Percentiles rank a stretch among this genome's conserved stretches.
Conservation (phyloP, 2,329 filamentous ascomycete genomes). For the Sclerotinia glacialis region DNA sequence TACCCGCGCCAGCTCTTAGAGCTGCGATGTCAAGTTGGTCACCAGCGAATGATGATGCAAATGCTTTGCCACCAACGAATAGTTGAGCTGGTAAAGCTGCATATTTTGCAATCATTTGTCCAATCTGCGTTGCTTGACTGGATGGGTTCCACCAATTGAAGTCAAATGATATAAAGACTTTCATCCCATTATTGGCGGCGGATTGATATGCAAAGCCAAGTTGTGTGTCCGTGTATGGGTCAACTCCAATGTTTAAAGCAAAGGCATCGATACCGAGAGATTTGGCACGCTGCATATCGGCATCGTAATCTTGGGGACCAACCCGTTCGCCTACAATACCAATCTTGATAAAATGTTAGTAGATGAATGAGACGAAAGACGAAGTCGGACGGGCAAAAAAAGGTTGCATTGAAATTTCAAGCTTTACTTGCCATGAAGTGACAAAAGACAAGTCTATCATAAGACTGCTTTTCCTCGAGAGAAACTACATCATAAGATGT, state of each 20-base stretch:
- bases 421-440: constrained; percentile 28
- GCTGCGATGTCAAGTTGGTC: constrained; percentile 44
- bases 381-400: not conserved
- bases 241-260: constrained; percentile 39
- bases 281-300: constrained; percentile 32
- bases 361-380: not conserved
- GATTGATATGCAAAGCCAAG: constrained; percentile 37
- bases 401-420: not conserved
- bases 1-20: constrained; percentile 40
- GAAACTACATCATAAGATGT: not conserved
- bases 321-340: constrained; percentile 29
- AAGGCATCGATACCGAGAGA: constrained; percentile 41
- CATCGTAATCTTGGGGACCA: constrained; percentile 27
- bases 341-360: constrained; percentile 24
- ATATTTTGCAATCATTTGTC: constrained; percentile 35
- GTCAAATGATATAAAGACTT: constrained; percentile 41
- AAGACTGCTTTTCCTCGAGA: constrained; percentile 16
- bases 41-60: constrained; percentile 51
- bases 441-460: constrained; percentile 26
- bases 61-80: constrained; percentile 38
- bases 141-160: constrained; percentile 30
- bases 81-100: constrained; percentile 40
- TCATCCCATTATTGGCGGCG: constrained; percentile 34
- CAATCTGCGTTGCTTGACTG: constrained; percentile 29
- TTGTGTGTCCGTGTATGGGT: constrained; percentile 37